These are phyloP conservation scores for Cladosporium sp. DNA, from an alignment of 2,329 filamentous ascomycete genomes.

Conservation along the genomic window DNA sequence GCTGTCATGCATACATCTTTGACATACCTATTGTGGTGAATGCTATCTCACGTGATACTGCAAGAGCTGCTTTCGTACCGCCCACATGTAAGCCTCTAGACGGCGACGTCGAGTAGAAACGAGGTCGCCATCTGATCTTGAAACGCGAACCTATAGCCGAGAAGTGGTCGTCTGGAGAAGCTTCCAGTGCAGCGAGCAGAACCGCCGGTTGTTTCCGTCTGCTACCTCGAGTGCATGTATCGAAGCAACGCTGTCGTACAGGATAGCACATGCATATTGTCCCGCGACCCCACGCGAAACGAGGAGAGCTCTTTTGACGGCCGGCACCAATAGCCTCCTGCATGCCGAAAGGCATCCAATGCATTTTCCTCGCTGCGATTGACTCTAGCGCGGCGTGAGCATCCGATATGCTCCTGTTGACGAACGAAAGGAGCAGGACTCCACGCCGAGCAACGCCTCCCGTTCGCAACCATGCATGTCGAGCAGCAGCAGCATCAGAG, in stretches of 20 bases:
- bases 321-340: neutral
- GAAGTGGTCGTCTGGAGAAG: constrained; percentile 3
- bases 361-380: neutral
- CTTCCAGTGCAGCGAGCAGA: neutral
- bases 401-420: neutral
- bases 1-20: neutral
- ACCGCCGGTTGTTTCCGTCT: neutral
- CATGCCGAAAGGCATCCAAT: constrained; percentile 5
- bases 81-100: neutral
- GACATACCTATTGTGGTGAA: neutral
- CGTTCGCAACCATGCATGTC: neutral
- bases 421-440: neutral
- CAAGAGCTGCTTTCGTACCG: no score
- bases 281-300: constrained; percentile 2
- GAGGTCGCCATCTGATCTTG: neutral
- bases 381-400: neutral
- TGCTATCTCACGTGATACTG: no score
- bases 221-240: neutral
- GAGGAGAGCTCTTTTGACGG: constrained; percentile 7
- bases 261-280: constrained; percentile 1
- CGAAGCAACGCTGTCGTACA: constrained; percentile 7
- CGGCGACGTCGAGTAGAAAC: neutral
- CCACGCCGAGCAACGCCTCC: neutral
- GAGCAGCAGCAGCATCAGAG: neutral
- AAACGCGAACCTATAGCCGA: neutral